Base-by-base conservation (phyloP, 2,329 filamentous ascomycete genomes). In the Teratosphaeria viscida region DNA sequence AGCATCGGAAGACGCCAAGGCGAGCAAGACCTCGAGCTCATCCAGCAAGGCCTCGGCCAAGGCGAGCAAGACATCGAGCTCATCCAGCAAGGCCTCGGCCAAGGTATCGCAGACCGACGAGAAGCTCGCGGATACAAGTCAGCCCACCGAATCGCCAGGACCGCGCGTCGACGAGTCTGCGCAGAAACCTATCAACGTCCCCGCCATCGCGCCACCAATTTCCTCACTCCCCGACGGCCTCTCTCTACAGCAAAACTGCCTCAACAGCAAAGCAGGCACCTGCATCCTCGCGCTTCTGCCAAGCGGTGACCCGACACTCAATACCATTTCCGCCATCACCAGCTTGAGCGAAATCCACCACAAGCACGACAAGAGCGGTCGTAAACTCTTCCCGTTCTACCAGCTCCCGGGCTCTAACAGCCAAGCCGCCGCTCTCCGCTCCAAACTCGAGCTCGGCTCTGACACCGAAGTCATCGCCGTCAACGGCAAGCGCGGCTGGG, bases 401-500 rank as follows among this genome's bases (percentile, higher is more conserved):
- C 84, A 86, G 56, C 79, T 97, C 0, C 82, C 89, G 12, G 77
- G 78, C 52, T 77, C 80, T 43, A 87, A 87, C 64, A 73, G 79
- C n/a, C 80, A 80, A 7, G 81, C 82, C 0, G 73, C 76, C 1
- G 66, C 65, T n/a, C 73, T 92, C 4, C 78, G 85, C 59, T 75
- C 79, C 49, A 77, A 80, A n/a, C 82, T 96, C 19, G 81, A 53
- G 47, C 78, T 96, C 3, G 73, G 75, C 2, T 70, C 70, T 2
- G 77, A 78, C 1, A 77, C 90, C 16, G 85, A 92, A 70, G 75
- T 97, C 53, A 79, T 97, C 58, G 91, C 91, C 16, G 73, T 95
- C 61, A 96, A 96, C 73, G 88, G 84, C 35, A 90, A 92, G 68
- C 85, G 91, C 58, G 82, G 83, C 52, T 99, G 94, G 94, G 95